Base-by-base conservation (phyloP, 2,329 filamentous ascomycete species). In the Cylindrodendrum hubeiense region DNA sequence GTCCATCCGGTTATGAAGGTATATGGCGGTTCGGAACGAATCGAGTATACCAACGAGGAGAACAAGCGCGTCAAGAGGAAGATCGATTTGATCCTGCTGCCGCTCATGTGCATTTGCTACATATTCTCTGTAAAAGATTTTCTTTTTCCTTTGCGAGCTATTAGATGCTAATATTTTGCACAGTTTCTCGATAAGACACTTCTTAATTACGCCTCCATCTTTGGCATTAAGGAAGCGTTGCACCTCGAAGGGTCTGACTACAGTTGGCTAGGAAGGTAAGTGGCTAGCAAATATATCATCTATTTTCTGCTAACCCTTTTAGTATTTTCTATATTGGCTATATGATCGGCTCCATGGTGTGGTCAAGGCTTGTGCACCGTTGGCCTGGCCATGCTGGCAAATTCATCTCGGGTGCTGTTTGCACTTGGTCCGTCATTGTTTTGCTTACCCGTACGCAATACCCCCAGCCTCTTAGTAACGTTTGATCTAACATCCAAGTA, bases 311-410 rank as follows among this genome's bases (percentile, higher is more conserved):
- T 56, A 13, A 56, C 24, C 33, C 22, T 10, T 5, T 39, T 3
- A 61, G 59, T 26, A 55, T 61, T 15, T 61, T 61, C 17, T 61
- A 61, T 12, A 41, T 61, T 12, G 59, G 59, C 5, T 61, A 61
- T 19, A 61, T 61, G 59, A 12, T 61, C 41, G 59, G 59, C 3
- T 61, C 59, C 17, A 49, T 49, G 22, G 34, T 34, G 10, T 61
- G 59, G 59, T 30, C 59, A 9, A 49, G 26, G 21, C 43, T 61
- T 39, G 59, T 61, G 15, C 59, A 61, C 17, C 21, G 51, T 9
- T 55, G 51, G 59, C 59, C 59, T 26, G 37, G 47, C 22, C 59
- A 61, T 34, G 41, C 13, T 30, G 59, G 59, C 13, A 61, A 61
- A 33, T 61, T 61, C 24, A 55, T 61, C 30, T 54, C 59, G 7